phyloP scores from a whole-genome alignment of 805 yeast genomes.

The Monosporozyma unispora region DNA sequence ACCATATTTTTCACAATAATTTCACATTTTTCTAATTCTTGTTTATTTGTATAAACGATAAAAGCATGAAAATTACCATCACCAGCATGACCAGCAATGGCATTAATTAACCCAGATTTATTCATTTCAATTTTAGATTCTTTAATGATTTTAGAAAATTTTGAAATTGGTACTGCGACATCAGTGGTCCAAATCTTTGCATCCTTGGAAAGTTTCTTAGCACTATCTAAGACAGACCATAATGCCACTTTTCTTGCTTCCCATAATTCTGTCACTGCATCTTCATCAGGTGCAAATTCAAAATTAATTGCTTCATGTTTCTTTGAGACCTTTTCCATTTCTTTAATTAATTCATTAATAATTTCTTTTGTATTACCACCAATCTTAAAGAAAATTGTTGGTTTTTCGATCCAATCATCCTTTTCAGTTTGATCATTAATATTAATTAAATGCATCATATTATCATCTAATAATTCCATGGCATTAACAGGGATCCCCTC shows the following conservation, averaged over 20 bases:
- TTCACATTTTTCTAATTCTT: constrained; percentile 39
- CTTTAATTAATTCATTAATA: constrained; percentile 37
- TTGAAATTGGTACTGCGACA: constrained; percentile 73
- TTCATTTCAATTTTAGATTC: constrained; percentile 54
- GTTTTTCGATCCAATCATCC: constrained; percentile 46
- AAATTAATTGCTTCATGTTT: constrained; percentile 48
- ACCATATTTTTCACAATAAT: constrained; percentile 53
- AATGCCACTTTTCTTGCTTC: constrained; percentile 64
- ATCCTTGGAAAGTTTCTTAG: constrained; percentile 37
- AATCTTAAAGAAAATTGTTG: constrained; percentile 57
- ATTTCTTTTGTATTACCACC: constrained; percentile 40
- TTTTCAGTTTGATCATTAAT: constrained; percentile 43
- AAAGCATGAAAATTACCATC: constrained; percentile 76
- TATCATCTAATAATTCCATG: constrained; percentile 63
- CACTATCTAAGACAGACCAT: constrained; percentile 62
- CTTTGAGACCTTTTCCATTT: constrained; percentile 44
- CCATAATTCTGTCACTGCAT: constrained; percentile 62
- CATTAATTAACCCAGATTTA: constrained; percentile 41
- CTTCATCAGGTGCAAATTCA: constrained; percentile 52
- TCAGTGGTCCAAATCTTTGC: constrained; percentile 67
- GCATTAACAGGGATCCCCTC: constrained; percentile 64
- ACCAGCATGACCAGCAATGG: constrained; percentile 74
- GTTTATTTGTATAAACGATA: constrained; percentile 47
- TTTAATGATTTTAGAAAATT: constrained; percentile 51
- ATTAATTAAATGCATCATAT: constrained; percentile 61